Percentiles rank a stretch among this genome's conserved stretches.
phyloP scores from a whole-genome alignment of 345 rosid species.

The Eucalyptus fibrosa region DNA sequence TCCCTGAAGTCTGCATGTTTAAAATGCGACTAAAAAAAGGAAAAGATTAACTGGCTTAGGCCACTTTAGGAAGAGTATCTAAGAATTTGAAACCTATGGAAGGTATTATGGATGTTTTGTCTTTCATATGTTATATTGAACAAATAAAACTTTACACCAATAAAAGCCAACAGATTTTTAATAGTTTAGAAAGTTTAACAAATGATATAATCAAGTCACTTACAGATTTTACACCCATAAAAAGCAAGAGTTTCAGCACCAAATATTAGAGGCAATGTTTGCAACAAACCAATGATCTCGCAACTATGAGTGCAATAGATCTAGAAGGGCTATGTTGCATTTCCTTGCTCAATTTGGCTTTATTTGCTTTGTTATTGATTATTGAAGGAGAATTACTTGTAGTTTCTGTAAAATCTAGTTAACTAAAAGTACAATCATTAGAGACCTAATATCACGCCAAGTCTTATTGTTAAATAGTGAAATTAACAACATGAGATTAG shows the following conservation, averaged over 20 bases:
- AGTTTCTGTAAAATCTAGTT: background rate
- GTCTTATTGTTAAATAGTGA: background rate
- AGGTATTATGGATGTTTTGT: background rate
- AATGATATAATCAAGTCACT: conserved; percentile 11
- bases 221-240: too few species aligned
- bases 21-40: too few species aligned
- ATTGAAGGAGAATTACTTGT: background rate
- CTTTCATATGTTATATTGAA: background rate
- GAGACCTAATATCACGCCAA: too few species aligned
- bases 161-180: conserved; percentile 1
- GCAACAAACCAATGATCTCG: conserved; percentile 47
- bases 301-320: conserved; percentile 60
- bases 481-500: background rate
- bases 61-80: background rate
- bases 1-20: too few species aligned
- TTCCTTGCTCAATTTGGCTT: conserved; percentile 1
- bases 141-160: conserved; percentile 16
- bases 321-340: conserved; percentile 53
- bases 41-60: too few species aligned
- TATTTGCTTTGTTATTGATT: background rate
- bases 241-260: conserved; percentile 19
- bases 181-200: background rate
- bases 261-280: conserved; percentile 49
- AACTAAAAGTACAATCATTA: background rate
- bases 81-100: background rate